phyloP scores from a whole-genome alignment of 805 yeast genomes.

The Nematodospora valgi region DNA sequence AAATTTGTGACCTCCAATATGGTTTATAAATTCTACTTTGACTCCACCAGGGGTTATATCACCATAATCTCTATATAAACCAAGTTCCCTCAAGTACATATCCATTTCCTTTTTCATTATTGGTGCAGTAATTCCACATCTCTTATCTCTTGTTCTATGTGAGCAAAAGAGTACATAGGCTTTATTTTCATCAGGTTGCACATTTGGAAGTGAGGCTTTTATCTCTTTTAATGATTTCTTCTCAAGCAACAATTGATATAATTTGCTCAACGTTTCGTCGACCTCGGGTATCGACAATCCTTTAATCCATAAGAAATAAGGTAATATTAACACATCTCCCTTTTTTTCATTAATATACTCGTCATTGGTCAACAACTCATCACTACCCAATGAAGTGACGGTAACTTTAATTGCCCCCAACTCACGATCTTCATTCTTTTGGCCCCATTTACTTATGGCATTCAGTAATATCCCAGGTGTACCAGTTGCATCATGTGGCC shows the following conservation, averaged over 20 bases:
- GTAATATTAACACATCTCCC: slow-evolving; percentile 66
- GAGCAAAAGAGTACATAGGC: slow-evolving; percentile 77
- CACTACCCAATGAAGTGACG: slow-evolving; percentile 53
- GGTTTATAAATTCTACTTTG: slow-evolving; percentile 67
- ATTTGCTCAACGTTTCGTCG: slow-evolving; percentile 36
- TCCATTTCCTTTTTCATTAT: slow-evolving; percentile 80
- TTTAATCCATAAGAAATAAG: slow-evolving; percentile 69
- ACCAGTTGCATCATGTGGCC: slow-evolving; percentile 73
- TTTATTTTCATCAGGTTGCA: slow-evolving; percentile 27
- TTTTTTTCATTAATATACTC: slow-evolving; percentile 39
- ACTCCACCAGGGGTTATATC: slow-evolving; percentile 79
- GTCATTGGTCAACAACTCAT: slow-evolving; percentile 37
- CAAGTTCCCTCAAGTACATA: slow-evolving; percentile 63
- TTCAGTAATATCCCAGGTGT: slow-evolving; percentile 42
- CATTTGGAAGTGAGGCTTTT: slow-evolving; percentile 13
- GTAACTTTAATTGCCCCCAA: slow-evolving; percentile 43
- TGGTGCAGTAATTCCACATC: slow-evolving; percentile 95
- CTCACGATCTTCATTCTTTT: slow-evolving; percentile 15
- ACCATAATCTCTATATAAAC: slow-evolving; percentile 68
- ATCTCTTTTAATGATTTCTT: slow-evolving; percentile 10
- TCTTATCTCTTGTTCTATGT: slow-evolving; percentile 84
- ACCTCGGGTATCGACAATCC: slow-evolving; percentile 46
- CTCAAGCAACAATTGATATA: slow-evolving; percentile 41
- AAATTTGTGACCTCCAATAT: slow-evolving; percentile 94
- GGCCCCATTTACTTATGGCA: slow-evolving; percentile 38